Evolutionary conservation across 352 stramenopile species (phyloP).

Genomic region (Detonula confervacea): DNA sequence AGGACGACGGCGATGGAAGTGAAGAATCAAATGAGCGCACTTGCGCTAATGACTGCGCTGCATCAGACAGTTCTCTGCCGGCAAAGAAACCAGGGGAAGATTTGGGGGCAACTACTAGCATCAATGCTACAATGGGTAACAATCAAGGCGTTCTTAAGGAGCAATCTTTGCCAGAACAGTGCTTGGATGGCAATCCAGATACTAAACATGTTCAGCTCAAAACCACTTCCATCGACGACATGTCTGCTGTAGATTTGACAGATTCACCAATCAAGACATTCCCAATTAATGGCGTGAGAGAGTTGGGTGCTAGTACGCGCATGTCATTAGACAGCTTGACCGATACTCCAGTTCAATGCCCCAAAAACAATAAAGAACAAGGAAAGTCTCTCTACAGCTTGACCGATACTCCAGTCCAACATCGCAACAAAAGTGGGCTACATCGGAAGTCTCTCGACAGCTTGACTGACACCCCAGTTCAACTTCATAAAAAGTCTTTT

Average conservation of each 20-base stretch:
- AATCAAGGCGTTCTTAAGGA: background rate
- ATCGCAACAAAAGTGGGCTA: background rate
- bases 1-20: constrained; percentile 33
- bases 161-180: constrained; percentile 8
- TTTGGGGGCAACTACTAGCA: background rate
- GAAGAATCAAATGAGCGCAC: constrained; percentile 1
- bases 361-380: background rate
- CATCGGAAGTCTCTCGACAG: constrained; percentile 29
- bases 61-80: background rate
- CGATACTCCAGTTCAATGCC: constrained; percentile 11
- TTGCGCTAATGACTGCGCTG: background rate
- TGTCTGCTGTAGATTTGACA: constrained; percentile 37
- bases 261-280: constrained; percentile 32
- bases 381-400: constrained; percentile 25
- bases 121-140: background rate
- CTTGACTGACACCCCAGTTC: background rate
- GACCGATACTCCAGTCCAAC: constrained; percentile 7
- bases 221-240: too few relatives aligned
- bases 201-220: constrained; percentile 18
- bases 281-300: background rate
- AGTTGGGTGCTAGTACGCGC: background rate
- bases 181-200: constrained; percentile 24
- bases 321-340: constrained; percentile 29
- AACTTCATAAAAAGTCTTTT: constrained; percentile 8
- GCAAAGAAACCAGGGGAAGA: background rate